Percentiles rank a stretch among this genome's conserved stretches.
These are phyloP conservation scores for Dryas alaskensis DNA, from an alignment of 306 rosid genomes.

Conservation along the genomic window DNA sequence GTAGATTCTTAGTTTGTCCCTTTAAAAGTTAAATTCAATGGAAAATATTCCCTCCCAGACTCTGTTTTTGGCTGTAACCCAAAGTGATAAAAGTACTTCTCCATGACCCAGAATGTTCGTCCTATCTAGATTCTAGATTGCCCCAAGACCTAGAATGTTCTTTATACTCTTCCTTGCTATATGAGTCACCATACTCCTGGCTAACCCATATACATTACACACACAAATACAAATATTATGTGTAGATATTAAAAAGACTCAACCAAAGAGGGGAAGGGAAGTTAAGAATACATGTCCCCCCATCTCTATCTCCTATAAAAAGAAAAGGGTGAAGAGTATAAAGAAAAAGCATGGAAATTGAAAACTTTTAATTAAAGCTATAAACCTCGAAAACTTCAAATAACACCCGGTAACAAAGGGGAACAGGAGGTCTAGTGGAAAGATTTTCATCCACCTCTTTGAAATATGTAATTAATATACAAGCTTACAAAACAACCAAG, in stretches of 20 bases:
- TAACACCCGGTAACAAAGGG: conserved; percentile 2
- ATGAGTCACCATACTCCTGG: conserved; percentile 13
- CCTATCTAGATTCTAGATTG: conserved; percentile 11
- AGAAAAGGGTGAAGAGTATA: conserved; percentile 20
- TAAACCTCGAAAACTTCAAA: conserved; percentile 31
- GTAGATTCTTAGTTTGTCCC: conserved; percentile 36
- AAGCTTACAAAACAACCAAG: conserved; percentile 16
- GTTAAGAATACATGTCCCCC: background rate
- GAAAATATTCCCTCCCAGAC: conserved; percentile 33
- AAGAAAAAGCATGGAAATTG: conserved; percentile 18
- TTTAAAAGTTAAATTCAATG: conserved; percentile 32
- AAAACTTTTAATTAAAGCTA: conserved; percentile 13
- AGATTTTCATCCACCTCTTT: conserved; percentile 1
- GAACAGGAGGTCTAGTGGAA: background rate
- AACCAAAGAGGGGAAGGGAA: conserved; percentile 21
- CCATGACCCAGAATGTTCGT: conserved; percentile 30
- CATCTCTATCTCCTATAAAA: background rate
- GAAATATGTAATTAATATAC: background rate
- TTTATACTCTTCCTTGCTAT: conserved; percentile 2
- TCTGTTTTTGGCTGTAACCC: conserved; percentile 29
- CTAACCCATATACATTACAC: conserved; percentile 4
- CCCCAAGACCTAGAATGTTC: conserved; percentile 7
- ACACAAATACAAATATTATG: conserved; percentile 3
- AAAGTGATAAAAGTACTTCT: conserved; percentile 26
- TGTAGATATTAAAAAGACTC: background rate